Conservation (phyloP, 2,329 filamentous ascomycete genomes). For the Neopestalotiopsis sp. region DNA sequence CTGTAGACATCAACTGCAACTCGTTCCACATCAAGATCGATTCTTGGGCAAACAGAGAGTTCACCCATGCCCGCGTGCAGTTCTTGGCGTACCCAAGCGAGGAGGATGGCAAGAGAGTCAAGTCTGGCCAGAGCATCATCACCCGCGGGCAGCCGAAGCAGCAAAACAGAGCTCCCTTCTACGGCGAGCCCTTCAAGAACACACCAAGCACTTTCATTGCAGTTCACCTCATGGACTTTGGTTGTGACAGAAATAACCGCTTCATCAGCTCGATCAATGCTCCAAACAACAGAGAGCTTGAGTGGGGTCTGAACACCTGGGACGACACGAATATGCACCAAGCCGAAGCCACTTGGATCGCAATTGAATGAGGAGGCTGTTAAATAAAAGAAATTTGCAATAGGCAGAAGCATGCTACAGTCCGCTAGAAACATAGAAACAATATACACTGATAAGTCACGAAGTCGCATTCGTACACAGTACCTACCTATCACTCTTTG, state of each 20-base stretch:
- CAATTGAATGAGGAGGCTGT: neutral
- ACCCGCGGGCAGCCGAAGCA: neutral
- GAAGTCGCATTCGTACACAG: neutral
- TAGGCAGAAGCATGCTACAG: neutral
- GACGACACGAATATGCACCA: neutral
- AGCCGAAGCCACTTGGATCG: neutral
- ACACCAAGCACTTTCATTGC: conserved; percentile 2
- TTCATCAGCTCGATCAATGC: neutral
- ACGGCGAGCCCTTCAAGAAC: neutral
- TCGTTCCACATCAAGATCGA: neutral
- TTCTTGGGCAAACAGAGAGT: neutral
- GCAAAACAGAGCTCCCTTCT: neutral
- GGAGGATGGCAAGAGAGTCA: neutral
- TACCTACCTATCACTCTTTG: too few species aligned
- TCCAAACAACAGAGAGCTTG: conserved; percentile 2
- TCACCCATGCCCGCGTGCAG: neutral
- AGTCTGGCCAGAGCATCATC: neutral
- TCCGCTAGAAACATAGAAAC: neutral
- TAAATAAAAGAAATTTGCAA: neutral
- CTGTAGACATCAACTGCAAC: neutral
- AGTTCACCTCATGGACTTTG: neutral
- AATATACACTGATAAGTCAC: neutral
- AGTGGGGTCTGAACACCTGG: neutral
- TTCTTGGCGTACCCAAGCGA: neutral
- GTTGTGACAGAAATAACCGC: neutral